Evolutionary conservation across 1,139 yeast species (phyloP).

Genomic region (Diutina sp.): DNA sequence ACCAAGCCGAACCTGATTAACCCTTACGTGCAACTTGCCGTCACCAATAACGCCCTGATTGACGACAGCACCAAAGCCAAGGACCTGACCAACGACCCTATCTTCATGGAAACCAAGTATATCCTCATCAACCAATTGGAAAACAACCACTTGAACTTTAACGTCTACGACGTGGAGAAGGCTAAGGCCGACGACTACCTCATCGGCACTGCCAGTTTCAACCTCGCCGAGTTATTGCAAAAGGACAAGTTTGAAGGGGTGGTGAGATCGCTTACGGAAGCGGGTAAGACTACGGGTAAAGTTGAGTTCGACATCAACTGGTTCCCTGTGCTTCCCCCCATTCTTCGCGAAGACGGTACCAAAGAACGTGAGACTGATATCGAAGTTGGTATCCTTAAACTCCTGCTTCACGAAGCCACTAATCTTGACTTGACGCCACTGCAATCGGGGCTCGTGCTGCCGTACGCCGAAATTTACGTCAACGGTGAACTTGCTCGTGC

Average conservation of each 20-base stretch:
- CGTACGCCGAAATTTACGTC: slow-evolving; percentile 54
- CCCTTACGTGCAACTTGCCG: slow-evolving; percentile 42
- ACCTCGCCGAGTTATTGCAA: slow-evolving; percentile 48
- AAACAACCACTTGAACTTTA: slow-evolving; percentile 39
- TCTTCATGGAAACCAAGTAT: slow-evolving; percentile 54
- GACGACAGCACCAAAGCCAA: slow-evolving; percentile 45
- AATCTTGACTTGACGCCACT: slow-evolving; percentile 55
- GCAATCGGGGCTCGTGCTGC: slow-evolving; percentile 57
- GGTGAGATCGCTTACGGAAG: slow-evolving; percentile 24
- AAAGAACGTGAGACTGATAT: slow-evolving; percentile 37
- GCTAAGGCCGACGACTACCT: slow-evolving; percentile 35
- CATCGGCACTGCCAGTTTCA: slow-evolving; percentile 44
- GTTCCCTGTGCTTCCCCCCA: slow-evolving; percentile 43
- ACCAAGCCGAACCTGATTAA: slow-evolving; percentile 35
- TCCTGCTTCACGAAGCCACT: slow-evolving; percentile 61
- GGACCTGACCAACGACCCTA: slow-evolving; percentile 40
- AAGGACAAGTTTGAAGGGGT: slow-evolving; percentile 23
- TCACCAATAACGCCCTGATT: slow-evolving; percentile 31
- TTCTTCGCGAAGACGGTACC: slow-evolving; percentile 35
- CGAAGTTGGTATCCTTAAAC: slow-evolving; percentile 60
- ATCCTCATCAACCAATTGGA: slow-evolving; percentile 46
- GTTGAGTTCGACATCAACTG: slow-evolving; percentile 51
- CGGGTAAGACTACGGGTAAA: slow-evolving; percentile 48
- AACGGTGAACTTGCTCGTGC: slow-evolving; percentile 40
- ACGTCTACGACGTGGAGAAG: slow-evolving; percentile 36